These are phyloP conservation scores for Hygrocybe coccinea DNA, from an alignment of 768 basidiomycete genomes.

Conservation along the genomic window DNA sequence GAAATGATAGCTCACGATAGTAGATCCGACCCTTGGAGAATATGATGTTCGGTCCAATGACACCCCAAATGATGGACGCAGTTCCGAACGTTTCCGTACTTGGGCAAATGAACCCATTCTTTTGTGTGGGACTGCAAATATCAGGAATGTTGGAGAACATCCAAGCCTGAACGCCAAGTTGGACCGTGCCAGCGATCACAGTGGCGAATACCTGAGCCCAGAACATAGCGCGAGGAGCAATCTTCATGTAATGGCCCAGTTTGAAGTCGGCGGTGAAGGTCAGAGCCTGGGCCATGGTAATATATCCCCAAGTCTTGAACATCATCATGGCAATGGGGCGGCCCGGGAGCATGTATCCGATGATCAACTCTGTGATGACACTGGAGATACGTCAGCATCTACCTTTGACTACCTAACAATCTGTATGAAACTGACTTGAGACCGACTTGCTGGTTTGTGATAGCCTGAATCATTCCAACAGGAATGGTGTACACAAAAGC, in stretches of 20 bases:
- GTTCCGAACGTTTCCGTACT: conserved; percentile 69
- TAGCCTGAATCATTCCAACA: conserved; percentile 66
- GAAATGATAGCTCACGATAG: conserved; percentile 31
- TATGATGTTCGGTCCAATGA: conserved; percentile 67
- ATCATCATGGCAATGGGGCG: conserved; percentile 79
- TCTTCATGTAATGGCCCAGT: conserved; percentile 73
- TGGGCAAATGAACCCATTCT: conserved; percentile 67
- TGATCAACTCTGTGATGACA: conserved; percentile 76
- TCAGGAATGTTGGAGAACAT: conserved; percentile 61
- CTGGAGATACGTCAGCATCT: conserved; percentile 20
- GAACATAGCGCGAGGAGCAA: conserved; percentile 49
- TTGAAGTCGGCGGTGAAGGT: conserved; percentile 74
- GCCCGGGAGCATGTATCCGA: conserved; percentile 78
- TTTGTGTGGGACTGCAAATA: no score
- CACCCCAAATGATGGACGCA: conserved; percentile 76
- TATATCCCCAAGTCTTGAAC: conserved; percentile 39
- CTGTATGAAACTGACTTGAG: conserved; percentile 22
- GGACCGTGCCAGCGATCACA: conserved; percentile 63
- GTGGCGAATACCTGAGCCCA: conserved; percentile 47
- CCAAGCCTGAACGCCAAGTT: conserved; percentile 74
- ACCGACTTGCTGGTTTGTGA: conserved; percentile 41
- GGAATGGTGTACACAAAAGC: no score
- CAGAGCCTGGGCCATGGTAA: conserved; percentile 36
- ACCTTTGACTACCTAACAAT: neutral
- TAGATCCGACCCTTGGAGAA: conserved; percentile 66